Evolutionary conservation across 2,329 filamentous ascomycete species (phyloP), one percentile per base, ranked within the genome.

Genomic region (Meredithiella fracta): DNA sequence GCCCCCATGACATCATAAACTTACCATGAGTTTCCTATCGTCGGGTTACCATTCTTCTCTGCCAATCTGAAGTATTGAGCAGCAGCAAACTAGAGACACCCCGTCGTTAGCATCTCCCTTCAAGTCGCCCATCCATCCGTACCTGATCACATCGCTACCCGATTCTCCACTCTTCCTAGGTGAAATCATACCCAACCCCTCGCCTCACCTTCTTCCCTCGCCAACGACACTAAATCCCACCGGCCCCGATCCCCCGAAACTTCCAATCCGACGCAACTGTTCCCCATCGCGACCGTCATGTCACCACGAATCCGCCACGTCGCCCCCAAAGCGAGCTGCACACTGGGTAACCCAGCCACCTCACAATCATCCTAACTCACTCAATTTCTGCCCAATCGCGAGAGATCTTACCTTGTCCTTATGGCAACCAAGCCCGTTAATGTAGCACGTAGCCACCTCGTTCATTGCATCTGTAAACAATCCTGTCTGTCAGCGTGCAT

Each of bases 391-490:
- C 17, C 11, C 38, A 42, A n/a, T 15, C 17, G n/a, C 15, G 34
- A 50, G 11, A 42, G n/a, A 59, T 79, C 86, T 70, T 76, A 96
- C 91, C 86, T 95, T 97, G 73, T 98, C 90, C 69, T 97, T 98
- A 69, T 89, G 92, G 65, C 89, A 91, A 34, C 92, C 92, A 69
- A 94, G 95, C n/a, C 92, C 92, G 66, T 96, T 85, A 26, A 94
- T 69, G 74, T 92, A 97, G 72, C 92, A 98, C 88, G 89, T 94
- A 37, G 83, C 92, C 55, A 84, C 84, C 69, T 97, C 91, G 66
- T 96, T 95, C 90, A 97, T 95, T 58, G 90, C 92, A 72, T 98
- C 92, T 82, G 62, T 59, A 56, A 15, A 20, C 4, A 20, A 31
- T 37, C 17, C 47, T 53, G 55, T 47, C 34, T 34, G 40, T 31